A percentile compares a stretch with the other conserved stretches of the same genome.
Conservation (phyloP, 1,139 yeast species). For the Kluyveromyces sp. region DNA sequence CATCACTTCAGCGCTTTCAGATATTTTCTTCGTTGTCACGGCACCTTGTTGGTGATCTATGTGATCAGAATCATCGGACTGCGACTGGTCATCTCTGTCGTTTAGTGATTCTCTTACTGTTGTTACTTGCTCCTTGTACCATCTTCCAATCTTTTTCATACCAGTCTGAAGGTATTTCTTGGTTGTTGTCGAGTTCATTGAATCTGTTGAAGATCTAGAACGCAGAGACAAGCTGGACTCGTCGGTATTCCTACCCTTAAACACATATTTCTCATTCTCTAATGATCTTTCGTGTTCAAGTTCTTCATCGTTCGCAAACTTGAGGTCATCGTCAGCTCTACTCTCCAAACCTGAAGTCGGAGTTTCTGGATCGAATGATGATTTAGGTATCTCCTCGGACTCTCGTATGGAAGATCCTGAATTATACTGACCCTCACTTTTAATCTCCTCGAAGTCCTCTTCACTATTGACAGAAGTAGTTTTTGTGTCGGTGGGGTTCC, state of each 20-base stretch:
- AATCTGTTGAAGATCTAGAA: conserved; percentile 18
- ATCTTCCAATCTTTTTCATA: conserved; percentile 56
- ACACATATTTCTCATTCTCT: neutral
- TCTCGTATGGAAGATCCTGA: neutral
- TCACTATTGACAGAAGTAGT: neutral
- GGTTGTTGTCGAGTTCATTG: conserved; percentile 20
- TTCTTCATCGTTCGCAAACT: neutral
- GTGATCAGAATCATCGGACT: conserved; percentile 2
- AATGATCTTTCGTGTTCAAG: neutral
- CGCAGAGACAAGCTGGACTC: neutral
- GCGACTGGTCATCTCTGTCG: conserved; percentile 4
- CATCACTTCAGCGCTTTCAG: neutral
- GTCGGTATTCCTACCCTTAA: neutral
- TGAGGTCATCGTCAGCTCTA: neutral
- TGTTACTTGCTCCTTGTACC: conserved; percentile 52
- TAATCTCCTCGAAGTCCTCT: conserved; percentile 2
- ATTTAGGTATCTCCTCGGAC: neutral
- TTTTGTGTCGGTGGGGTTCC: conserved; percentile 40
- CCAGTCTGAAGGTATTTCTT: conserved; percentile 39
- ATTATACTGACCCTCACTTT: conserved; percentile 2
- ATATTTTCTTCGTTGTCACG: neutral
- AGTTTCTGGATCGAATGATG: neutral
- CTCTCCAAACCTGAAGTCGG: neutral
- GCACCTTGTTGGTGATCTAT: neutral
- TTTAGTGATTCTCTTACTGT: conserved; percentile 12